These are phyloP conservation scores for Boletus eberwhitei DNA, from an alignment of 768 basidiomycete species.

Conservation along the genomic window DNA sequence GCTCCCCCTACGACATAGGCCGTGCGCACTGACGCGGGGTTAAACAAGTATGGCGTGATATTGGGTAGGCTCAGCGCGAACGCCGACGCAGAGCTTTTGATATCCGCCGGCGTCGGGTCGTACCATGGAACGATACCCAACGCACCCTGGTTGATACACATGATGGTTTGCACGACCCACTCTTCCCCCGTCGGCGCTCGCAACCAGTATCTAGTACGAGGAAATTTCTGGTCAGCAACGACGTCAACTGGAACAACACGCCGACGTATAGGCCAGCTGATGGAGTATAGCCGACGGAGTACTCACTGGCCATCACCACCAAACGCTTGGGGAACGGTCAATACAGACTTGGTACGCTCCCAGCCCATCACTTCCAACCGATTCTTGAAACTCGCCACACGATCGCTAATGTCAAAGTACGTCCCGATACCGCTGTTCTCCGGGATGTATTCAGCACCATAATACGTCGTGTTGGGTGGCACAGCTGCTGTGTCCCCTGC, in stretches of 20 bases:
- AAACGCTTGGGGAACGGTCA: conserved; percentile 82
- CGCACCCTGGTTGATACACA: conserved; percentile 71
- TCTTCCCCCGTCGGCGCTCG: conserved; percentile 66
- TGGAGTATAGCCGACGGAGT: not conserved
- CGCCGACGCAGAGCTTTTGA: conserved; percentile 49
- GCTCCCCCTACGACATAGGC: conserved; percentile 38
- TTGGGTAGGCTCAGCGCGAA: conserved; percentile 44
- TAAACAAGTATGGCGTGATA: conserved; percentile 47
- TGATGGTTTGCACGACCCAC: conserved; percentile 59
- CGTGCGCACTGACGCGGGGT: conserved; percentile 36
- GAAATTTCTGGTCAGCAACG: not conserved
- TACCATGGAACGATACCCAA: conserved; percentile 50
- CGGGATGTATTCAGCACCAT: conserved; percentile 14
- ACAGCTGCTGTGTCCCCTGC: conserved; percentile 41
- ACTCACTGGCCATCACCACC: conserved; percentile 37
- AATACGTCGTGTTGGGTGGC: conserved; percentile 24
- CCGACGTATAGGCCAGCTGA: not conserved
- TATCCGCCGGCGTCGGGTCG: conserved; percentile 51
- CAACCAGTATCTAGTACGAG: conserved; percentile 50
- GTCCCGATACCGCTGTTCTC: conserved; percentile 31
- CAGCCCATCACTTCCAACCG: conserved; percentile 62
- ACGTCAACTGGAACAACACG: too few relatives aligned
- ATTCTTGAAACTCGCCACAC: conserved; percentile 64
- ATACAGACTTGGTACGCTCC: conserved; percentile 65
- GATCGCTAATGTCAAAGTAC: conserved; percentile 64